These are phyloP conservation scores for Grammothele lineata DNA, from an alignment of 768 basidiomycete genomes.

Conservation along the genomic window DNA sequence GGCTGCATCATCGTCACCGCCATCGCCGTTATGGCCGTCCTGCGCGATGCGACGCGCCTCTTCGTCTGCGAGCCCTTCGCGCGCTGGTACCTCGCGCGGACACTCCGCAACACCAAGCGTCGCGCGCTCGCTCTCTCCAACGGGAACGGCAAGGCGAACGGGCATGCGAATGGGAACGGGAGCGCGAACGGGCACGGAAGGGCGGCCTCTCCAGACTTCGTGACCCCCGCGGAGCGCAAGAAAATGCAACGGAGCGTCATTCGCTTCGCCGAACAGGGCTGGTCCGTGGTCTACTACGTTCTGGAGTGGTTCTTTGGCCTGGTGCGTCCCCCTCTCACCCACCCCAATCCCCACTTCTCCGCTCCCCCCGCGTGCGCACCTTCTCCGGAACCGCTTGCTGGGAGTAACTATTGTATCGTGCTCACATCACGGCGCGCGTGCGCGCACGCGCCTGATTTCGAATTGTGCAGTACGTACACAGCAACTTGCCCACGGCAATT, in stretches of 20 bases:
- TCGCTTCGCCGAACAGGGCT: conserved; percentile 95
- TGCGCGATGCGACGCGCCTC: conserved; percentile 76
- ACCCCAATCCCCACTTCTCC: background rate
- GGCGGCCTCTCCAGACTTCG: conserved; percentile 25
- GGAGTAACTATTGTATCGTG: too few species aligned
- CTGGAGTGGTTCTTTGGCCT: conserved; percentile 74
- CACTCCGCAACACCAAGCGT: conserved; percentile 33
- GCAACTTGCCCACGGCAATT: conserved; percentile 60
- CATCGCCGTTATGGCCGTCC: conserved; percentile 81
- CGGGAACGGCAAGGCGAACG: conserved; percentile 31
- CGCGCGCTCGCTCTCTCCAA: conserved; percentile 17
- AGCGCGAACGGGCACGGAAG: conserved; percentile 20
- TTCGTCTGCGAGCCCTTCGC: conserved; percentile 79
- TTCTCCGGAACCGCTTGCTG: too few species aligned
- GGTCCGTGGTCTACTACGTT: conserved; percentile 79
- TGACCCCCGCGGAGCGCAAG: conserved; percentile 41
- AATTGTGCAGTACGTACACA: conserved; percentile 74
- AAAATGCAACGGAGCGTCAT: conserved; percentile 68
- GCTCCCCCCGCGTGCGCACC: too few species aligned
- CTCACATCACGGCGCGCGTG: too few species aligned
- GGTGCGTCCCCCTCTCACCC: conserved; percentile 49
- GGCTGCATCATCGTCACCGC: conserved; percentile 75
- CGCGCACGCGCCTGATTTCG: too few species aligned
- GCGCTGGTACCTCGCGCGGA: conserved; percentile 61
- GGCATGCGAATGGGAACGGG: conserved; percentile 22